Evolutionary conservation across 2,329 filamentous ascomycete species (phyloP), one percentile per base, ranked within the genome.

Genomic region (Fusarium sublunatum): DNA sequence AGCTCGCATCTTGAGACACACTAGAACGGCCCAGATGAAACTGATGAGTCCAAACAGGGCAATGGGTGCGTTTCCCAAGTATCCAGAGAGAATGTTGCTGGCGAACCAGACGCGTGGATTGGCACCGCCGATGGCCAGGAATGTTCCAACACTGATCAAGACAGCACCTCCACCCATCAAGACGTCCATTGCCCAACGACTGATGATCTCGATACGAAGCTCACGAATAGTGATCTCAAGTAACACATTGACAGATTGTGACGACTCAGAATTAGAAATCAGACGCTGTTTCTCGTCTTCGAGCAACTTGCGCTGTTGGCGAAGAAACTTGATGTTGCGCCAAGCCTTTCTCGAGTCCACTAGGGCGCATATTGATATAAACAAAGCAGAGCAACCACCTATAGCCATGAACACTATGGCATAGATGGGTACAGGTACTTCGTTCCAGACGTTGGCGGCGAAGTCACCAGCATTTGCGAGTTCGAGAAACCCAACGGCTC

Each of bases 391-490:
- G 0, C 77, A 77, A 0, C 80, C 84, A 2, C 84, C 84, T 4
- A 86, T 72, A 0, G 74, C 82, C 83, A 86, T 86, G 5, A 85
- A 72, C 0, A 79, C 77, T 1, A 79, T 71, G 8, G 82, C 83
- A 45, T 81, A 81, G 2, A 68, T 61, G 0, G 83, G 83, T 0
- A 84, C 77, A 0, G 83, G 84, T 0, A 78, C 73, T 2, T 79
- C 61, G 61, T 86, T 86, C 81, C 82, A 86, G 2, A 86, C 78
- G 51, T 86, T 86, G 52, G 84, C 84, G 0, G 83, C 82, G 51
- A 86, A 86, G 63, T 86, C 84, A 2, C 79, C 78, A 0, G 82
- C 82, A 65, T 86, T 86, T 49, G 81, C 81, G 2, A 85, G 75
- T 58, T 86, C 84, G 15, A 86, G 78, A 43, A 82, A 81, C 1